phyloP scores from a whole-genome alignment of 2,329 filamentous ascomycete genomes.

The Pyrenochaeta sp. region DNA sequence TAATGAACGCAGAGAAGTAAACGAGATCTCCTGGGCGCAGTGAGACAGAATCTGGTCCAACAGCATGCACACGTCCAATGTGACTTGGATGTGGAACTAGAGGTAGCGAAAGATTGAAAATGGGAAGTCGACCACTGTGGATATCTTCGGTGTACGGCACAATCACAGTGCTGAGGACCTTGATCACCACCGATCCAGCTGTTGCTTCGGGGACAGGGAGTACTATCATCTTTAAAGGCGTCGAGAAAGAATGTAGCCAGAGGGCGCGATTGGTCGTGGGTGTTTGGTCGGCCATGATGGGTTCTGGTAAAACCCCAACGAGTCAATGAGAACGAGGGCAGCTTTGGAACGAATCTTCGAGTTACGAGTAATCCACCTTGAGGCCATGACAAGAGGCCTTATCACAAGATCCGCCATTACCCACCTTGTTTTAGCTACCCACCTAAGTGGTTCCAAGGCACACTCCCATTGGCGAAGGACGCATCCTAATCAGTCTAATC shows the following conservation, averaged over 20 bases:
- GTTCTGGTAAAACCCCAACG: too few species aligned
- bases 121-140: slow-evolving; percentile 40
- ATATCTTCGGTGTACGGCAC: slow-evolving; percentile 48
- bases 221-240: slow-evolving; percentile 2
- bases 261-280: too few species aligned
- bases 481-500: too few species aligned
- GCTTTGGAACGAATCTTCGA: too few species aligned
- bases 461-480: too few species aligned
- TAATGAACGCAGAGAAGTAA: slow-evolving; percentile 42
- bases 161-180: slow-evolving; percentile 45
- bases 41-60: slow-evolving; percentile 44
- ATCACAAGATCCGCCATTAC: too few species aligned
- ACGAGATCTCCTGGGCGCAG: slow-evolving; percentile 49
- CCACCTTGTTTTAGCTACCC: too few species aligned
- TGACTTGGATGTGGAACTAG: slow-evolving; percentile 38
- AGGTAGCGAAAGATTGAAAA: slow-evolving; percentile 40
- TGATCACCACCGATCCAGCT: slow-evolving; percentile 50
- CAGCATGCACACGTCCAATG: slow-evolving; percentile 43
- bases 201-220: slow-evolving; percentile 40
- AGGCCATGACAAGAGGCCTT: too few species aligned
- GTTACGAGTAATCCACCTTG: too few species aligned
- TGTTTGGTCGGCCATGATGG: too few species aligned
- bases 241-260: slow-evolving; percentile 1
- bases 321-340: too few species aligned
- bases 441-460: too few species aligned